Evolutionary conservation across 2,329 filamentous ascomycete species (phyloP).

Genomic region (Xylariaceae sp.): DNA sequence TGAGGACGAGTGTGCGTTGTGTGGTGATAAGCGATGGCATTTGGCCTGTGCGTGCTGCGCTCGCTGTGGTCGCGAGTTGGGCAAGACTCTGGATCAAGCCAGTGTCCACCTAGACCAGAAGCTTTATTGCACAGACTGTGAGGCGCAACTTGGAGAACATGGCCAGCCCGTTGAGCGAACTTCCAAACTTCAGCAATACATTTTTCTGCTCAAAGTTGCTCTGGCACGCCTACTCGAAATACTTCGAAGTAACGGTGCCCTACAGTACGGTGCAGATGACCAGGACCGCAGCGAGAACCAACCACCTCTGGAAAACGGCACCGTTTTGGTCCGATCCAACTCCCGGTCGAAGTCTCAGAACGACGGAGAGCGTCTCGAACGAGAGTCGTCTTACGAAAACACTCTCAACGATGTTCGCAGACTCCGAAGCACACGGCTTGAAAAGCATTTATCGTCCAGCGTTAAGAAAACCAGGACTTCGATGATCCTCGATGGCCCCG

Average conservation of each 20-base stretch:
- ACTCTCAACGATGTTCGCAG: constrained; percentile 93
- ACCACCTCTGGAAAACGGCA: constrained; percentile 43
- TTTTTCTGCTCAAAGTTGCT: constrained; percentile 87
- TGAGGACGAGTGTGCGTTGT: constrained; percentile 84
- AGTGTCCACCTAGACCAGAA: constrained; percentile 64
- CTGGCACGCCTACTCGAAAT: constrained; percentile 85
- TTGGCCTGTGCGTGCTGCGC: constrained; percentile 74
- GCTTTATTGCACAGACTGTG: constrained; percentile 67
- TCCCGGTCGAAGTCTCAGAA: constrained; percentile 70
- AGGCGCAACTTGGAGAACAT: constrained; percentile 49
- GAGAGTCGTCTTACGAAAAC: constrained; percentile 82
- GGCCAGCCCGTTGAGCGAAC: constrained; percentile 61
- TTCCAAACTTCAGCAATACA: constrained; percentile 86
- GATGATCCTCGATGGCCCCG: constrained; percentile 83
- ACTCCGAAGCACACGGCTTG: constrained; percentile 84
- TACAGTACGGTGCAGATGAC: constrained; percentile 72
- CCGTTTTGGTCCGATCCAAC: constrained; percentile 56
- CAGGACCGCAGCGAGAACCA: constrained; percentile 59
- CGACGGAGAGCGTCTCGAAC: constrained; percentile 56
- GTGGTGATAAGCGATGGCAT: constrained; percentile 76
- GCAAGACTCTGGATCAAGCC: constrained; percentile 62
- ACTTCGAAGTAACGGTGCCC: constrained; percentile 72
- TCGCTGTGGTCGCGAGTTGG: constrained; percentile 60
- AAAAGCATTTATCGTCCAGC: constrained; percentile 89
- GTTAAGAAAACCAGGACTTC: constrained; percentile 87